Conservation (phyloP, 768 basidiomycete species). For the Lenzites betulinus region DNA sequence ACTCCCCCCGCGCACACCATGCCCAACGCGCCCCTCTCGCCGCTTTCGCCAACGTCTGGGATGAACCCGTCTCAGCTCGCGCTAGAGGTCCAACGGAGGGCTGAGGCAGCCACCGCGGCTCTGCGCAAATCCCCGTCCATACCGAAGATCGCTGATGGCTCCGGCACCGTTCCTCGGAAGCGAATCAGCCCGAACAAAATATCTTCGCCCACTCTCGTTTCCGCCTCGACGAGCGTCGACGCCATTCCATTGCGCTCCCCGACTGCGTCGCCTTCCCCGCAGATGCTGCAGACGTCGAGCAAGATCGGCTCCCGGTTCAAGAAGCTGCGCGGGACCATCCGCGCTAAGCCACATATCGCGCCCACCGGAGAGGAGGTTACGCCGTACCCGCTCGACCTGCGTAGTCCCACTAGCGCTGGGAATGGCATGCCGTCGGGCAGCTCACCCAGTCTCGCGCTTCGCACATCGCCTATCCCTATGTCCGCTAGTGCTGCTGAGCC, state of each 20-base stretch:
- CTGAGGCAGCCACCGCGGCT: conserved; percentile 53
- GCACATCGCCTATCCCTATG: conserved; percentile 24
- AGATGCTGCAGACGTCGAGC: conserved; percentile 22
- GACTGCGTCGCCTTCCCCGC: conserved; percentile 25
- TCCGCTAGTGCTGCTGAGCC: conserved; percentile 52
- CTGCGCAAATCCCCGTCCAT: conserved; percentile 44
- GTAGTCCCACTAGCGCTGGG: conserved; percentile 34
- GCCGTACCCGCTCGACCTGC: conserved; percentile 45
- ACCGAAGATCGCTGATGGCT: conserved; percentile 32
- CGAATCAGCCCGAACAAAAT: conserved; percentile 41
- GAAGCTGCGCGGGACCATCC: conserved; percentile 68
- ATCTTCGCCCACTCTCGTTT: conserved; percentile 42
- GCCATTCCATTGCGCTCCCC: conserved; percentile 33
- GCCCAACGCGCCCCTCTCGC: conserved; percentile 3
- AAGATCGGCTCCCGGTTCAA: conserved; percentile 76
- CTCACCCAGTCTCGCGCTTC: conserved; percentile 36
- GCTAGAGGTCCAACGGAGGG: conserved; percentile 66
- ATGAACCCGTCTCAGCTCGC: conserved; percentile 59
- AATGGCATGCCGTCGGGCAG: conserved; percentile 36
- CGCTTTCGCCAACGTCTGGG: conserved; percentile 11
- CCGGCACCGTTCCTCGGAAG: conserved; percentile 29
- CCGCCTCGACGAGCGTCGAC: conserved; percentile 42
- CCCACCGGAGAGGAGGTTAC: conserved; percentile 52
- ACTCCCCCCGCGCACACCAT: conserved; percentile 3
- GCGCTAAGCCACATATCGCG: conserved; percentile 51